phyloP scores from a whole-genome alignment of 345 rosid species.

The Salix koriyanagi region DNA sequence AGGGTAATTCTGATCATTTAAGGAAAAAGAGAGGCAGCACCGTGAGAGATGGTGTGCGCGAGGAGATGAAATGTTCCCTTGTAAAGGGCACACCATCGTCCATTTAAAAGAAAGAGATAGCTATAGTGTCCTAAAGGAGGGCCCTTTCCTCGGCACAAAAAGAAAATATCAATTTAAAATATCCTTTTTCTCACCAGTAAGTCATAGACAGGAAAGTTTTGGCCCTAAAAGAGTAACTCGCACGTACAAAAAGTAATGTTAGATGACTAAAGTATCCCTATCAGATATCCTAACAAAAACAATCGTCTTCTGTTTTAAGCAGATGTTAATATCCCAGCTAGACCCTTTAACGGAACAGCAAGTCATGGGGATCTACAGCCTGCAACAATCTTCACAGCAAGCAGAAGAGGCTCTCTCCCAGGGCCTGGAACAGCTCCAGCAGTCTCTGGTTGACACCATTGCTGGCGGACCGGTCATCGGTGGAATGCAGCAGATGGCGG shows the following conservation, averaged over 20 bases:
- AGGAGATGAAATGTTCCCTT: conserved; percentile 1
- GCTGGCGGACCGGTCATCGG: conserved; percentile 51
- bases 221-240: background rate
- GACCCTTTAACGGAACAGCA: conserved; percentile 93
- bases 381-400: conserved; percentile 89
- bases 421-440: conserved; percentile 89
- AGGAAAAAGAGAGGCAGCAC: background rate
- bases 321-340: conserved; percentile 78
- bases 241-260: background rate
- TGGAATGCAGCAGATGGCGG: conserved; percentile 92
- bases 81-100: conserved; percentile 11
- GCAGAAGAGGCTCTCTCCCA: conserved; percentile 95
- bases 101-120: conserved; percentile 3
- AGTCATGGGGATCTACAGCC: conserved; percentile 80
- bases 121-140: background rate
- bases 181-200: background rate
- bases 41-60: background rate
- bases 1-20: background rate
- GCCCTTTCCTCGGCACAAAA: background rate
- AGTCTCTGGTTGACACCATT: conserved; percentile 78
- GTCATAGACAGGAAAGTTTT: background rate
- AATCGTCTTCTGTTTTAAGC: background rate
- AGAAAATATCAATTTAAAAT: background rate
- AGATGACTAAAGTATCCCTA: background rate
- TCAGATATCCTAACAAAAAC: background rate